Conservation (phyloP, 306 rosid genomes). For the Medicago truncatula region DNA sequence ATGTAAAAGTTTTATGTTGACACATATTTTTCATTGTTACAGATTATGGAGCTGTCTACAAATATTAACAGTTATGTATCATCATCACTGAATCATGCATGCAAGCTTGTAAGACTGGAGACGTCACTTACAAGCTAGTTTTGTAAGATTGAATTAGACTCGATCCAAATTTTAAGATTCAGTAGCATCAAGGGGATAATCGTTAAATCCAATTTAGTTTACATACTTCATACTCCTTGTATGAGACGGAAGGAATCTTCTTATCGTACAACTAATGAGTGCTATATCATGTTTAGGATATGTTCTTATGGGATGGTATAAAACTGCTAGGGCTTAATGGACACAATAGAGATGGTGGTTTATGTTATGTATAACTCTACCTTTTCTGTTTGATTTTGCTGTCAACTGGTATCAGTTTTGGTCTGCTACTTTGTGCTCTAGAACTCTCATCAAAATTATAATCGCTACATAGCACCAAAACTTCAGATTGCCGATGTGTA, state of each 20-base stretch:
- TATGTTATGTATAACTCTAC: background rate
- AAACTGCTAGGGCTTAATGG: slow-evolving; percentile 1
- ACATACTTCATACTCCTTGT: slow-evolving; percentile 11
- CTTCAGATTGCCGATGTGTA: too few relatives aligned
- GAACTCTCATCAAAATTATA: background rate
- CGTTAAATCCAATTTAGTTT: background rate
- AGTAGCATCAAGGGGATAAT: background rate
- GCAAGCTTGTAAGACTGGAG: background rate
- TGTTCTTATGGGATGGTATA: background rate
- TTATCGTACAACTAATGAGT: background rate
- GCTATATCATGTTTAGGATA: slow-evolving; percentile 1
- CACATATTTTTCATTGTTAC: background rate
- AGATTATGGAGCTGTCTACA: slow-evolving; percentile 8
- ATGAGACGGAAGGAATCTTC: background rate
- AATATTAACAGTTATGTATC: slow-evolving; percentile 12
- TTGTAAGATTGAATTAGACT: background rate
- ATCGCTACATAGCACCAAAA: background rate
- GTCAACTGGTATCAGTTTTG: background rate
- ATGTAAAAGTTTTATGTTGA: background rate
- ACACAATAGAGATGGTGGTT: background rate
- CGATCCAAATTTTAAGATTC: background rate
- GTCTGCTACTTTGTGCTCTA: background rate
- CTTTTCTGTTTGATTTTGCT: background rate
- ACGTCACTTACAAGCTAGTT: background rate
- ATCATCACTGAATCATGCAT: slow-evolving; percentile 6